These are phyloP conservation scores for Sugiyamaella grinbergsii DNA, from an alignment of 1,139 yeast genomes.

Conservation along the genomic window DNA sequence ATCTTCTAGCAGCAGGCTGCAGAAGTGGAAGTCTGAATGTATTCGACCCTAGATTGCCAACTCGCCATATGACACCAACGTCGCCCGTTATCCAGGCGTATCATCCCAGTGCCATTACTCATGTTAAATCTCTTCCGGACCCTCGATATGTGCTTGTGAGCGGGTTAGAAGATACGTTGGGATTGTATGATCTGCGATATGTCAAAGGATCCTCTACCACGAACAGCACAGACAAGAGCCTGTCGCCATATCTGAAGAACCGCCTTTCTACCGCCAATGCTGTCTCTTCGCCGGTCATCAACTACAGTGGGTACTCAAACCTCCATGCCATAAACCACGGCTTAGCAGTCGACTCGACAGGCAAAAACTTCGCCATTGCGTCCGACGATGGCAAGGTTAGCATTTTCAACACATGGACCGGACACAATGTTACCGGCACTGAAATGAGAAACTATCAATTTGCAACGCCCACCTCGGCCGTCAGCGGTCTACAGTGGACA, in stretches of 20 bases:
- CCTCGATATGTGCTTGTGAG: slow-evolving; percentile 28
- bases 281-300: slow-evolving; percentile 9
- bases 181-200: slow-evolving; percentile 32
- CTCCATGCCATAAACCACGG: slow-evolving; percentile 19
- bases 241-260: slow-evolving; percentile 7
- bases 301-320: slow-evolving; percentile 20
- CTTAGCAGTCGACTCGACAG: slow-evolving; percentile 14
- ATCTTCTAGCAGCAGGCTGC: slow-evolving; percentile 25
- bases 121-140: slow-evolving; percentile 17
- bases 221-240: background rate
- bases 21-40: slow-evolving; percentile 27
- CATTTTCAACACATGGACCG: slow-evolving; percentile 19
- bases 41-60: slow-evolving; percentile 22
- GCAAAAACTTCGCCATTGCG: slow-evolving; percentile 18
- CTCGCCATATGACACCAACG: slow-evolving; percentile 17
- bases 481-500: slow-evolving; percentile 19
- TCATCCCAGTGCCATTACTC: slow-evolving; percentile 16
- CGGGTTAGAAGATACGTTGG: slow-evolving; percentile 31
- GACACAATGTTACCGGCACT: slow-evolving; percentile 16
- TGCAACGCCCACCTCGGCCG: background rate
- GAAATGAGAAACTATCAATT: slow-evolving; percentile 2
- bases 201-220: slow-evolving; percentile 1
- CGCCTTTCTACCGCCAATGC: slow-evolving; percentile 4
- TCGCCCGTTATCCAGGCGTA: slow-evolving; percentile 7
- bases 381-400: slow-evolving; percentile 17